Percentiles rank a stretch among this genome's conserved stretches.
Conservation (phyloP, 768 basidiomycete genomes). For the Termitomyces sp. region DNA sequence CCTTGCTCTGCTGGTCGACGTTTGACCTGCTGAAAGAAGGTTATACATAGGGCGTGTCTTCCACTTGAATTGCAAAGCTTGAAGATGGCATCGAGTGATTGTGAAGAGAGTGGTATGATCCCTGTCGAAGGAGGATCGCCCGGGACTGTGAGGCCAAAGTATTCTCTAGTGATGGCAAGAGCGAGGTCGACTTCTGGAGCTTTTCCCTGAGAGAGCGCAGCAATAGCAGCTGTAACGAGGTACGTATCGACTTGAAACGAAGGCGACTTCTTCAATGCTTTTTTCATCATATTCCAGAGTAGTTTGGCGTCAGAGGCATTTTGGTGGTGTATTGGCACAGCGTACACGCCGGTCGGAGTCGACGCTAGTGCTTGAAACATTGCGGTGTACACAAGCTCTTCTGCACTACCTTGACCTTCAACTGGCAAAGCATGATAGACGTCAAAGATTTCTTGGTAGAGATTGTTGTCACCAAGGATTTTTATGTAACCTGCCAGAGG, state of each 20-base stretch:
- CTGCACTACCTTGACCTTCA: conserved; percentile 61
- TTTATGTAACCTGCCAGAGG: conserved; percentile 64
- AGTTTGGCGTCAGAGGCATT: conserved; percentile 66
- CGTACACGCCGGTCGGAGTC: conserved; percentile 22
- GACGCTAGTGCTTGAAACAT: conserved; percentile 54
- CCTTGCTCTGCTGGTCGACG: conserved; percentile 37
- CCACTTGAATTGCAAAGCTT: conserved; percentile 49
- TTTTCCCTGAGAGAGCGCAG: conserved; percentile 53
- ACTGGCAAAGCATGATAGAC: conserved; percentile 67
- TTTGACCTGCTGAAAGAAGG: conserved; percentile 61
- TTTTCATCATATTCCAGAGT: conserved; percentile 66
- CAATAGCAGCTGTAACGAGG: conserved; percentile 49
- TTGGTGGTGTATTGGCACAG: conserved; percentile 27
- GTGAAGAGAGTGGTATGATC: conserved; percentile 38
- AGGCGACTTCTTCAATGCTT: conserved; percentile 41
- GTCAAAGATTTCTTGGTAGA: conserved; percentile 69
- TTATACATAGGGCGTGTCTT: conserved; percentile 44
- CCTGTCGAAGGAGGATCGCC: conserved; percentile 37
- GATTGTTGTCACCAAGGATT: conserved; percentile 57
- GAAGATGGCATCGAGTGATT: conserved; percentile 53
- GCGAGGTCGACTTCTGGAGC: conserved; percentile 62
- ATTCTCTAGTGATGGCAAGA: conserved; percentile 58
- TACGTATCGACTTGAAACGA: conserved; percentile 52
- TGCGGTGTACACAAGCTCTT: conserved; percentile 58
- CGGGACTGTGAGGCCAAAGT: conserved; percentile 56